Evolutionary conservation across 2,329 filamentous ascomycete genomes (phyloP), one percentile per base, ranked within the genome.

Genomic region (Madurella fahalii): DNA sequence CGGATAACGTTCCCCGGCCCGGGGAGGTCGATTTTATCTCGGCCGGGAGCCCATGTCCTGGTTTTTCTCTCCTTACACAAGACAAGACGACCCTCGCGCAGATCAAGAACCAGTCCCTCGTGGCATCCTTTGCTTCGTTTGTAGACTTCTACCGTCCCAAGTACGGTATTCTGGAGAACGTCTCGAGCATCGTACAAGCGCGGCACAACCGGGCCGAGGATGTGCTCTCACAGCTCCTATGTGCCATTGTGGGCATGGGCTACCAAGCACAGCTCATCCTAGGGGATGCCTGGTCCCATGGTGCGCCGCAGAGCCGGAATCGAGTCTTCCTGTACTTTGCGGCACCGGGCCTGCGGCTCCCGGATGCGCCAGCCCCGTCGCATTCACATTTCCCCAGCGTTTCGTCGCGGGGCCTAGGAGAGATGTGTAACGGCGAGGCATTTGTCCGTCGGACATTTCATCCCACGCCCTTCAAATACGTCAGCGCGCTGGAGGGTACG

Each of bases 131-230:
- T 39, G 85, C 84, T 0, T 83, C 89, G 0, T 89, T 80, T 56
- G 75, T 93, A 1, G 89, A 95, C 58, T 71, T 90, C 0, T 91
- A 89, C 60, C 79, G 85, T 0, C 89, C 90, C 0, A 76, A 81
- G n/a, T 93, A 88, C 64, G 87, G 84, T 0, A 61, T 93, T 0
- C 75, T 95, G 0, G 90, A 95, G 67, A 95, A 95, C 60, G 90
- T 95, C 0, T 70, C 81, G 0, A 76, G 72, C 0, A 89, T 93
- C 71, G 78, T 87, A 0, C 77, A 74, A 65, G 25, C 52, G 0
- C 40, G 47, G 20, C 71, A 72, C 16, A 73, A 68, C 16, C 63
- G 65, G 7, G 71, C 69, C 32, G 75, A 86, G 17, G 88, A 89
- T 54, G 81, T 89, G 0, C 84, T 92, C 49, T 84, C 84, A 1